Evolutionary conservation across 345 rosid species (phyloP).

Genomic region (Euphorbia peplus): DNA sequence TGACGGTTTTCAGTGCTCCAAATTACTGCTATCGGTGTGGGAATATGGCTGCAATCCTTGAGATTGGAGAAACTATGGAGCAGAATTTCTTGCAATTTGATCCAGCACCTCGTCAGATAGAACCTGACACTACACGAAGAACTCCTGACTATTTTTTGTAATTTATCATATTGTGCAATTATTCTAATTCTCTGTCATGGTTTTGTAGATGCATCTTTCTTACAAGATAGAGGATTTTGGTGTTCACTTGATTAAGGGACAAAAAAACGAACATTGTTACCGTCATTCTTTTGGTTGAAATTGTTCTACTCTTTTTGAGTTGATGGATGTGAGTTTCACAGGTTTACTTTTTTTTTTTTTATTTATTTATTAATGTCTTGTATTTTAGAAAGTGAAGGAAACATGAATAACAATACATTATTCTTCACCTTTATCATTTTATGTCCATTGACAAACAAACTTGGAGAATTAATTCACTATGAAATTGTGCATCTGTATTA

Average conservation of each 20-base stretch:
- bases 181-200: slow-evolving; percentile 24
- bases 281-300: slow-evolving; percentile 34
- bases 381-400: slow-evolving; percentile 29
- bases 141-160: slow-evolving; percentile 97
- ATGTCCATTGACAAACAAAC: neutral
- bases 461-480: slow-evolving; percentile 2
- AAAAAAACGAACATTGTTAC: slow-evolving; percentile 22
- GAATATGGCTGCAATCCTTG: slow-evolving; percentile 90
- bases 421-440: slow-evolving; percentile 15
- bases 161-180: slow-evolving; percentile 28
- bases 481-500: neutral
- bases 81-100: slow-evolving; percentile 95
- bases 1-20: slow-evolving; percentile 82
- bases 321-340: slow-evolving; percentile 24
- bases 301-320: slow-evolving; percentile 19
- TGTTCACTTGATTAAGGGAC: slow-evolving; percentile 27
- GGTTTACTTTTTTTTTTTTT: slow-evolving; percentile 27
- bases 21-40: slow-evolving; percentile 81
- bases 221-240: slow-evolving; percentile 26
- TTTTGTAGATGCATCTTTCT: slow-evolving; percentile 46
- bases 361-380: too few species aligned
- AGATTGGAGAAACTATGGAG: slow-evolving; percentile 92
- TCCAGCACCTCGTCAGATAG: slow-evolving; percentile 91
- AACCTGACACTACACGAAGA: slow-evolving; percentile 88
- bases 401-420: slow-evolving; percentile 29